Evolutionary conservation across 805 yeast genomes (phyloP).

Genomic region (Sugiyamaella marilandica): DNA sequence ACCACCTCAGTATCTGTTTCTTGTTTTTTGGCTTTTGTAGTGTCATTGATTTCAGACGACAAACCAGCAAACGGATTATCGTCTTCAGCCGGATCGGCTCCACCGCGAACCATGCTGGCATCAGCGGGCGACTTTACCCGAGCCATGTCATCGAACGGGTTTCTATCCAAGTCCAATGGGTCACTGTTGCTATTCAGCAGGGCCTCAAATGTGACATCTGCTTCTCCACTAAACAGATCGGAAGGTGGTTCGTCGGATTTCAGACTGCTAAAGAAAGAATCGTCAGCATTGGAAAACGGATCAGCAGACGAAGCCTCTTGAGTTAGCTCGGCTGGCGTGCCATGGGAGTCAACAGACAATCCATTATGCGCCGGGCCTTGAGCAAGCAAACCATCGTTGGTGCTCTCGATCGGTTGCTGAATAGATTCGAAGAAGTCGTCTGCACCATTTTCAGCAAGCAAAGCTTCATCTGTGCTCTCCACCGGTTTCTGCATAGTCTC

Average conservation of each 20-base stretch:
- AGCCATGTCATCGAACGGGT: slow-evolving; percentile 4
- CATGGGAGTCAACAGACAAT: not conserved
- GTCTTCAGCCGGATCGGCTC: too few relatives aligned
- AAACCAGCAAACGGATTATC: slow-evolving; percentile 4
- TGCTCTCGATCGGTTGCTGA: too few relatives aligned
- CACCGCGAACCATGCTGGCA: not conserved
- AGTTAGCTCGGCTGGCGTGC: not conserved
- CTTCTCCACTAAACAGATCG: not conserved
- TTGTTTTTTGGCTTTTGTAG: not conserved
- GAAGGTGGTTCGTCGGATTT: not conserved
- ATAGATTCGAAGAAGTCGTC: too few relatives aligned
- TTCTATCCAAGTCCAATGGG: not conserved
- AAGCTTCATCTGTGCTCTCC: too few relatives aligned
- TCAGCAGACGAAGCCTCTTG: not conserved
- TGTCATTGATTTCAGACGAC: not conserved
- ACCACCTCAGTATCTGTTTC: not conserved
- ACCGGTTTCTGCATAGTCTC: too few relatives aligned
- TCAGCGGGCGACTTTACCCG: not conserved
- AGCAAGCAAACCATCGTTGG: not conserved
- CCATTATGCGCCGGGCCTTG: not conserved
- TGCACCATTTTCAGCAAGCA: too few relatives aligned
- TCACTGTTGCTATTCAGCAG: not conserved
- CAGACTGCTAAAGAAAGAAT: not conserved
- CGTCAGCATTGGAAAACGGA: not conserved
- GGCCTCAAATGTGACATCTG: not conserved